Evolutionary conservation across 1,284 basidiomycete genomes (phyloP).

Genomic region (Binderoboletus segoi): DNA sequence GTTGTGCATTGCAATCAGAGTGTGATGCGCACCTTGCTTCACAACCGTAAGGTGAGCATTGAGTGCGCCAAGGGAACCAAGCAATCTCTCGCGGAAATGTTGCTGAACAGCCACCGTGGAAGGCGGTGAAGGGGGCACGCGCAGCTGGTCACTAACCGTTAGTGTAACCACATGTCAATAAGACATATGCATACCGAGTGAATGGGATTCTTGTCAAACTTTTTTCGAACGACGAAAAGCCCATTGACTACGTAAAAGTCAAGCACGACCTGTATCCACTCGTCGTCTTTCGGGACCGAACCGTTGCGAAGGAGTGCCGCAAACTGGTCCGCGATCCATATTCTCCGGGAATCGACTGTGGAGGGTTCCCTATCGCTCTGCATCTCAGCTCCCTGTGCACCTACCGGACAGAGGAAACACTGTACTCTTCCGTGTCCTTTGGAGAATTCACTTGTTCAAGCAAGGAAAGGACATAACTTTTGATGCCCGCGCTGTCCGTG

Average conservation of each 20-base stretch:
- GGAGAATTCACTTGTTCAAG: constrained; percentile 62
- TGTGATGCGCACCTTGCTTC: constrained; percentile 46
- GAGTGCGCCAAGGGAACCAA: constrained; percentile 78
- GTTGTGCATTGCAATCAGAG: not conserved
- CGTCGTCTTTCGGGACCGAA: constrained; percentile 80
- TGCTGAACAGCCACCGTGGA: constrained; percentile 74
- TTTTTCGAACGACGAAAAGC: constrained; percentile 78
- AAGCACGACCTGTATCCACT: constrained; percentile 74
- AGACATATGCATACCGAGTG: constrained; percentile 50
- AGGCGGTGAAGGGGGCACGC: constrained; percentile 61
- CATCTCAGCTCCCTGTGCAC: constrained; percentile 14
- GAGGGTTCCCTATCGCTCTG: constrained; percentile 46
- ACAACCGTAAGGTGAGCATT: constrained; percentile 56
- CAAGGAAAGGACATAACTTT: constrained; percentile 77
- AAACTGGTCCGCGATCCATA: constrained; percentile 90
- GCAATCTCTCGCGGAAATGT: constrained; percentile 69
- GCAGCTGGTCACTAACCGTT: constrained; percentile 44
- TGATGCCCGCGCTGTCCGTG: constrained; percentile 77
- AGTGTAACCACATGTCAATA: not conserved
- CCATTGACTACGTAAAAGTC: constrained; percentile 87
- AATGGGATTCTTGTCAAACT: constrained; percentile 67
- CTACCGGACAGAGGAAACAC: constrained; percentile 3
- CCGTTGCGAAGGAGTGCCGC: constrained; percentile 78
- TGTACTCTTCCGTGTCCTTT: constrained; percentile 45
- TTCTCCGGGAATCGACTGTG: constrained; percentile 56